A percentile compares a stretch with the other conserved stretches of the same genome.
Evolutionary conservation across 345 rosid genomes (phyloP).

Genomic region (Trapa bicornis): DNA sequence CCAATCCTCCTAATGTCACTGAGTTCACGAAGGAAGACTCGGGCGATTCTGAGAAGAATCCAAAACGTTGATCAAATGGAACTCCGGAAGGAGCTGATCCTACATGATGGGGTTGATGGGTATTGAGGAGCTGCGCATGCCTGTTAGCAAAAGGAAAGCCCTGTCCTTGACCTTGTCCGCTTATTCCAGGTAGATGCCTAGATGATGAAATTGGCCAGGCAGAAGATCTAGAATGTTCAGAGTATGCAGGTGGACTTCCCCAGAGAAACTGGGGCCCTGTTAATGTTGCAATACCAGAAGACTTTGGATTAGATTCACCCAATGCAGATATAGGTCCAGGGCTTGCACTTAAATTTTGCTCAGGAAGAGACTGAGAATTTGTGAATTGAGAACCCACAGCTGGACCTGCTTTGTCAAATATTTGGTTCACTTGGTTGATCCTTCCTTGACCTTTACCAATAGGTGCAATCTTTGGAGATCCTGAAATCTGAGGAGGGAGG

Average conservation of each 20-base stretch:
- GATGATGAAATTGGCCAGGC: conserved; percentile 54
- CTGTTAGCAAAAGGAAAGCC: conserved; percentile 34
- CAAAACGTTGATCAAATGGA: conserved; percentile 69
- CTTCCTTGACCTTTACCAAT: conserved; percentile 69
- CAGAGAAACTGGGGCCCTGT: conserved; percentile 89
- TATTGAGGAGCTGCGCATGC: conserved; percentile 35
- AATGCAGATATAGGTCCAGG: conserved; percentile 35
- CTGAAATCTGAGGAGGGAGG: conserved; percentile 53
- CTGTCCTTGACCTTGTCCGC: conserved; percentile 26
- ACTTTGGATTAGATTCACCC: conserved; percentile 44
- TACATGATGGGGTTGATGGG: conserved; percentile 53
- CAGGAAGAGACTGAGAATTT: conserved; percentile 44
- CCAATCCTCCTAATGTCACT: conserved; percentile 38
- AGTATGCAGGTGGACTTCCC: conserved; percentile 66
- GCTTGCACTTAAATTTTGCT: conserved; percentile 30
- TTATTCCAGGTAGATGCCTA: conserved; percentile 47
- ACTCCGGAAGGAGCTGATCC: conserved; percentile 90
- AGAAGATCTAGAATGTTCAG: conserved; percentile 42
- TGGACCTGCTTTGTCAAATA: conserved; percentile 28
- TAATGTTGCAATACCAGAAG: conserved; percentile 47
- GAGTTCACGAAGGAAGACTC: conserved; percentile 52
- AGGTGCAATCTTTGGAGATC: conserved; percentile 34
- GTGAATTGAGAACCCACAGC: conserved; percentile 36
- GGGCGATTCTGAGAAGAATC: conserved; percentile 65
- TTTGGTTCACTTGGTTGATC: conserved; percentile 36